Evolutionary conservation across 768 basidiomycete genomes (phyloP).

Genomic region (Mycena amicta): DNA sequence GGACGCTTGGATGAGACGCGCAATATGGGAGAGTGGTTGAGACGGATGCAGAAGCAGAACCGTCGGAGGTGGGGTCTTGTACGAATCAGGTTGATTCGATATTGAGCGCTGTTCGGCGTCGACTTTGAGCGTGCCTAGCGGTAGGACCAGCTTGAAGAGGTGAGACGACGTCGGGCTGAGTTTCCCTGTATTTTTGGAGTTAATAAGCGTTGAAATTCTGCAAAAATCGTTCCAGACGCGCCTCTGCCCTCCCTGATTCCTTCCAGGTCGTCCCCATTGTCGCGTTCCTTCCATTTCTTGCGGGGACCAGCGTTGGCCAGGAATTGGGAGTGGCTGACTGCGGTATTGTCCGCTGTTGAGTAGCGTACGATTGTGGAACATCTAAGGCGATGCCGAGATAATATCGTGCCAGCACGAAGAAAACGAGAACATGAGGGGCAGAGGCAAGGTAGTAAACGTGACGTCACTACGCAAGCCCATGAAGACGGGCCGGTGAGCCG

Average conservation of each 20-base stretch:
- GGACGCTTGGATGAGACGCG: conserved; percentile 54
- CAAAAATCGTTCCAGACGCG: conserved; percentile 22
- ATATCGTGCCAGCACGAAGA: too few species aligned
- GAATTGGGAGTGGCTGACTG: conserved; percentile 45
- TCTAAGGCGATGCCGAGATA: too few species aligned
- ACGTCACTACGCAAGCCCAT: too few species aligned
- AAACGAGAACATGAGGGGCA: not conserved
- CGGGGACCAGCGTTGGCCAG: conserved; percentile 42
- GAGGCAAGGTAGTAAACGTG: not conserved
- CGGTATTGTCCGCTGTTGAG: conserved; percentile 32
- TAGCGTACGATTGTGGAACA: not conserved
- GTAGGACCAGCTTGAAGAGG: conserved; percentile 66
- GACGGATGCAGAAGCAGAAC: conserved; percentile 70
- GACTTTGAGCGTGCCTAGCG: conserved; percentile 37
- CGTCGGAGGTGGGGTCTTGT: conserved; percentile 35
- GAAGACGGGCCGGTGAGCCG: too few species aligned
- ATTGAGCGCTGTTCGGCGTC: conserved; percentile 6
- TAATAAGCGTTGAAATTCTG: too few species aligned
- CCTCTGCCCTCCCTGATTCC: conserved; percentile 37
- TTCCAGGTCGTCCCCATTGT: conserved; percentile 27
- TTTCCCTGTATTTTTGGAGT: conserved; percentile 44
- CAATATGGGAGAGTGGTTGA: conserved; percentile 68
- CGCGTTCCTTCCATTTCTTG: conserved; percentile 33
- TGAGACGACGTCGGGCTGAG: conserved; percentile 64
- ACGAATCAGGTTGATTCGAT: conserved; percentile 4